These are phyloP conservation scores for Limtongia smithiae DNA, from an alignment of 805 yeast species.

Conservation along the genomic window DNA sequence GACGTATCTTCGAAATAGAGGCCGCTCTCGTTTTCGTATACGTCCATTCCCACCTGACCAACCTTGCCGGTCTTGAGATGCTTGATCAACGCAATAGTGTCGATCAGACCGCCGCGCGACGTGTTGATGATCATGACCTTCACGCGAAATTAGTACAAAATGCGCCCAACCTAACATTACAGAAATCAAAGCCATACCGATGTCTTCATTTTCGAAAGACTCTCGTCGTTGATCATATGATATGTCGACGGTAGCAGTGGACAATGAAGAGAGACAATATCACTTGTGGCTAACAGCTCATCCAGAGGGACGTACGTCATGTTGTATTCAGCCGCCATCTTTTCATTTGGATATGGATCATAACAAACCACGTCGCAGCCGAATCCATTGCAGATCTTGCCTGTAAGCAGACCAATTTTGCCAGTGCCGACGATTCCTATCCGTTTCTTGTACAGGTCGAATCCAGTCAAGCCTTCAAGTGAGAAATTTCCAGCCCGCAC, in stretches of 20 bases:
- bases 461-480: conserved; percentile 33
- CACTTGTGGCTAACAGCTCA: conserved; percentile 40
- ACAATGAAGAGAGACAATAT: conserved; percentile 45
- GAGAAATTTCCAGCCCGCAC: conserved; percentile 34
- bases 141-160: not conserved
- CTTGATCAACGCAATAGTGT: conserved; percentile 42
- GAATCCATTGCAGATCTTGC: conserved; percentile 42
- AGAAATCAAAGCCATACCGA: conserved; percentile 37
- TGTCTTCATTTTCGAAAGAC: conserved; percentile 44
- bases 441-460: conserved; percentile 39
- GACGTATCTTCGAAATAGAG: conserved; percentile 33
- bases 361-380: conserved; percentile 47
- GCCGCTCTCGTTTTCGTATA: conserved; percentile 45
- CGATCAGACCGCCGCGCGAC: conserved; percentile 50
- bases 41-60: conserved; percentile 50
- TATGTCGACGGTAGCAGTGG: conserved; percentile 47
- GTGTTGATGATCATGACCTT: conserved; percentile 46
- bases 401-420: conserved; percentile 46
- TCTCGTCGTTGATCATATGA: conserved; percentile 43
- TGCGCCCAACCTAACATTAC: not conserved
- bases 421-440: conserved; percentile 50
- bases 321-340: conserved; percentile 38
- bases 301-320: conserved; percentile 41
- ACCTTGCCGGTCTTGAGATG: conserved; percentile 43
- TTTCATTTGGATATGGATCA: conserved; percentile 39